Base-by-base conservation (phyloP, 2,329 filamentous ascomycete genomes). In the Colletotrichum phormii region DNA sequence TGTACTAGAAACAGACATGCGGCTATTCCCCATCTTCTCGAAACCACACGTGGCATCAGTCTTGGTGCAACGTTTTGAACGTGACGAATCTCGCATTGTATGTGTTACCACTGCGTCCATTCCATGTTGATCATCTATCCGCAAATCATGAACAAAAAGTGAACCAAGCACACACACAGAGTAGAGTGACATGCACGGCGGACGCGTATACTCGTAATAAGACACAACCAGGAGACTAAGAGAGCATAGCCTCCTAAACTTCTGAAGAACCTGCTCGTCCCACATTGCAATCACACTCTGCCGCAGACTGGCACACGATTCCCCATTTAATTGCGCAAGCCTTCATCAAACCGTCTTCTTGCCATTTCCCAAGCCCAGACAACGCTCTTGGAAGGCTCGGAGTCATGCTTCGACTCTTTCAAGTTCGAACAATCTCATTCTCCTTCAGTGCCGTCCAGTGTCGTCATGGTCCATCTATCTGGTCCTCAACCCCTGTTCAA, bases 391-490 rank as follows among this genome's bases (percentile, higher is more conserved):
- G 37, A 2, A 42, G 22, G 37, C 12, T 6, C 22, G 5, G 18
- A 18, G 18, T 6, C 59, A 5, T 42, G 8, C n/a, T 35, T 15
- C 6, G 3, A 15, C 22, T 26, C 24, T 46, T 22, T 26, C 33
- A 26, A n/a, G 4, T 4, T 18, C 7, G 18, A 57, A 57, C 15
- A 54, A 54, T 4, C 54, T 57, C 54, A 18, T 57, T 29, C 29
- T 26, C 13, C 6, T n/a, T 6, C 1, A 24, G 42, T 66, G 67
- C 65, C 54, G 54, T 31, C 7, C 1, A 24, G 42, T 70, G 67
- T 70, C 62, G 67, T 66, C 67, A 70, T 59, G 15, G 29, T n/a
- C 33, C 24, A 29, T 63, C 26, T 29, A 49, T 63, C 33, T 46
- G 24, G 13, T 4, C 6, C n/a, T 24, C 12, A 18, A 24, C 42